Evolutionary conservation across 2,329 filamentous ascomycete genomes (phyloP).

Genomic region (Phaeosphaeria sp.): DNA sequence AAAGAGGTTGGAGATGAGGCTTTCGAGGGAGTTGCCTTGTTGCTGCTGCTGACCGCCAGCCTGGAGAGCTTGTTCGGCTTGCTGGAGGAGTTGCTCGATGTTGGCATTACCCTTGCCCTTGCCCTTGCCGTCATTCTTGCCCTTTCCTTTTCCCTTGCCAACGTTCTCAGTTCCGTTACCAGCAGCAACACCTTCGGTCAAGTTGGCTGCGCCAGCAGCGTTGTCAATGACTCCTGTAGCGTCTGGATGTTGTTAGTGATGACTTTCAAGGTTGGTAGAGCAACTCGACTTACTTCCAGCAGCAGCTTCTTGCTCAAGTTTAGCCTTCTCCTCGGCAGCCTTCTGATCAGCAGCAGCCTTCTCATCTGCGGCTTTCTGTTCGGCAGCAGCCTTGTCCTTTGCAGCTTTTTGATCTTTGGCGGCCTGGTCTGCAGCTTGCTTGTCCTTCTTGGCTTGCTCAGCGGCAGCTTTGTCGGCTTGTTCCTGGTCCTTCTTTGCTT

Average conservation of each 20-base stretch:
- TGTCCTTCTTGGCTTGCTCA: conserved; percentile 4
- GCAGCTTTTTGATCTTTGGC: not conserved
- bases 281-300: conserved; percentile 17
- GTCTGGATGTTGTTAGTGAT: not conserved
- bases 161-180: conserved; percentile 10
- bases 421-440: conserved; percentile 1
- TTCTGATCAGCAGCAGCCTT: conserved; percentile 1
- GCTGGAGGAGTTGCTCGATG: conserved; percentile 6
- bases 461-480: not conserved
- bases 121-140: conserved; percentile 12
- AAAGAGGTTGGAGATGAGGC: not conserved
- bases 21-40: conserved; percentile 7
- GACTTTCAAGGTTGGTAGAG: not conserved
- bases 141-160: conserved; percentile 18
- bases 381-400: not conserved
- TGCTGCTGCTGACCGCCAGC: conserved; percentile 15
- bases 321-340: conserved; percentile 2
- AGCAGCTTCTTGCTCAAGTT: conserved; percentile 9
- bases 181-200: conserved; percentile 11
- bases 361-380: not conserved
- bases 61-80: conserved; percentile 13
- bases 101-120: conserved; percentile 2
- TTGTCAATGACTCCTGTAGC: conserved; percentile 4
- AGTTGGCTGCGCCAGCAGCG: conserved; percentile 9
- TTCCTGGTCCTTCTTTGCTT: not conserved